Conservation (phyloP, 352 stramenopile species). For the Blastocystis sp. region DNA sequence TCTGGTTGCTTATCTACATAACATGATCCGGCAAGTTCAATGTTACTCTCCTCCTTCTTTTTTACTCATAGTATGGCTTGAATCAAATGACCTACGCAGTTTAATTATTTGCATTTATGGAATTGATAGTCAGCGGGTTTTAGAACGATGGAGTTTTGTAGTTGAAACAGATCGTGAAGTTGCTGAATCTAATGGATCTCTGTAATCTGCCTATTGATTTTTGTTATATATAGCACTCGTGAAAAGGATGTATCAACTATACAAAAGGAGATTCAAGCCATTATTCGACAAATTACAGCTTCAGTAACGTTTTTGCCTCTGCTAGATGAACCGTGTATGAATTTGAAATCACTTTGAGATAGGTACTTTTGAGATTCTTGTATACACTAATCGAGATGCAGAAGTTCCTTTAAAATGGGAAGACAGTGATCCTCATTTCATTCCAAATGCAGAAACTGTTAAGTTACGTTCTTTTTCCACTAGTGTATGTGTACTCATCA, state of each 20-base stretch:
- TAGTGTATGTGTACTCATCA: slow-evolving; percentile 70
- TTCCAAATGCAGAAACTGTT: slow-evolving; percentile 94
- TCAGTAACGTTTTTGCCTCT: slow-evolving; percentile 97
- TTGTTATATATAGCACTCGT: background rate
- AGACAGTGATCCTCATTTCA: slow-evolving; percentile 96
- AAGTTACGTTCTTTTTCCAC: slow-evolving; percentile 94
- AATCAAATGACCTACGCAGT: slow-evolving; percentile 90
- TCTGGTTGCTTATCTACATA: slow-evolving; percentile 88
- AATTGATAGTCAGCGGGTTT: slow-evolving; percentile 89
- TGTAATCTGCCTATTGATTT: background rate
- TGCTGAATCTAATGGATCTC: background rate
- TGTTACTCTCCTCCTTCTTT: slow-evolving; percentile 71
- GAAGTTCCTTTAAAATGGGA: slow-evolving; percentile 89
- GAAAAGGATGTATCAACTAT: slow-evolving; percentile 87
- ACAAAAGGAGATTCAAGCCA: slow-evolving; percentile 95
- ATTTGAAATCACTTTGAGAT: background rate
- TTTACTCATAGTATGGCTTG: slow-evolving; percentile 80
- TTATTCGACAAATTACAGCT: slow-evolving; percentile 98
- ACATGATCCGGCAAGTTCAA: slow-evolving; percentile 85
- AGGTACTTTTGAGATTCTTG: slow-evolving; percentile 91
- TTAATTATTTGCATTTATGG: slow-evolving; percentile 94
- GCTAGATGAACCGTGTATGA: slow-evolving; percentile 87
- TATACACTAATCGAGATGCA: slow-evolving; percentile 95
- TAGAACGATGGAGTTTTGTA: slow-evolving; percentile 98
- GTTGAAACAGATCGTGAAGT: slow-evolving; percentile 76